phyloP scores from a whole-genome alignment of 2,329 filamentous ascomycete species.

The Ceratocystis cubensis region DNA sequence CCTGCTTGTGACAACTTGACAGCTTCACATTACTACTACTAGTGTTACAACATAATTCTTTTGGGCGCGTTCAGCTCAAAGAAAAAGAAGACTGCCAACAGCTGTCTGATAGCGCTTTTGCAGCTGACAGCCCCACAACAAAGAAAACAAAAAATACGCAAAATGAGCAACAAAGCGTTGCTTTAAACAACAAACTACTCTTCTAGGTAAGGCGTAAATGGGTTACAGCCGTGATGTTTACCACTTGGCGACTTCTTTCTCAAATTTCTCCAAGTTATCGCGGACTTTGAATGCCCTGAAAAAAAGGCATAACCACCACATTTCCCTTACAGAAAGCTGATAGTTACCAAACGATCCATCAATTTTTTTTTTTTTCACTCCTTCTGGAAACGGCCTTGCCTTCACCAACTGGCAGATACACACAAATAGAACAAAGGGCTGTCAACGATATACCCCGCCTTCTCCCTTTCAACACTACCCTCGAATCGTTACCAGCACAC shows the following conservation, averaged over 20 bases:
- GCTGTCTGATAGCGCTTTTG: background rate
- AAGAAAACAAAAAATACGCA: constrained; percentile 29
- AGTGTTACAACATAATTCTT: background rate
- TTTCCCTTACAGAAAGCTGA: background rate
- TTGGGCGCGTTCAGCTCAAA: constrained; percentile 2
- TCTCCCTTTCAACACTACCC: background rate
- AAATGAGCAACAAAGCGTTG: constrained; percentile 18
- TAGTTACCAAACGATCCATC: background rate
- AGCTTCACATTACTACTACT: background rate
- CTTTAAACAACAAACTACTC: constrained; percentile 19
- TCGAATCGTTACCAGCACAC: background rate
- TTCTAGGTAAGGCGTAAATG: constrained; percentile 8
- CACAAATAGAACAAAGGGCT: background rate
- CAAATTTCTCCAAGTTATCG: constrained; percentile 3
- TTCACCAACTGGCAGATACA: background rate
- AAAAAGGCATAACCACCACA: background rate
- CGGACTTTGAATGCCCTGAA: background rate
- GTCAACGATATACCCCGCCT: constrained; percentile 8
- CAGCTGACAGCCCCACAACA: constrained; percentile 14
- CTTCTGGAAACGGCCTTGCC: background rate
- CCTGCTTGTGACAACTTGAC: constrained; percentile 7
- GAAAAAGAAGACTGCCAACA: background rate
- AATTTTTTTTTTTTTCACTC: background rate
- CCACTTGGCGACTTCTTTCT: background rate
- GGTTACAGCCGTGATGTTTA: background rate